phyloP scores from a whole-genome alignment of 2,329 filamentous ascomycete genomes.

The Aspergillus oerlinghausenensis region DNA sequence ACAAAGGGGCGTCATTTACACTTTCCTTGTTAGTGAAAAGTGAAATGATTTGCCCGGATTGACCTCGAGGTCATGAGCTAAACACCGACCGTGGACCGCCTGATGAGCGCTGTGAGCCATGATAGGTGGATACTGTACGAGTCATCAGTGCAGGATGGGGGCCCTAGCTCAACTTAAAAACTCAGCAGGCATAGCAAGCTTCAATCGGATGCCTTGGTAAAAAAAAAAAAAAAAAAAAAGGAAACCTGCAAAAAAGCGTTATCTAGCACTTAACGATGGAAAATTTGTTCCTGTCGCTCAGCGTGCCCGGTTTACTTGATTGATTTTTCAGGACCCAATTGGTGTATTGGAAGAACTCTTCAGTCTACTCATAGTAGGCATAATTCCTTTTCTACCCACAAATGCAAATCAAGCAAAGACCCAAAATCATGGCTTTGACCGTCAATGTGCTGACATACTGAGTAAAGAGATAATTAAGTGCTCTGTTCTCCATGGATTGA shows the following conservation, averaged over 20 bases:
- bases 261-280: neutral
- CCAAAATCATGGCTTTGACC: neutral
- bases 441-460: neutral
- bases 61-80: neutral
- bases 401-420: neutral
- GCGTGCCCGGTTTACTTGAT: neutral
- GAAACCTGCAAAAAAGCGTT: neutral
- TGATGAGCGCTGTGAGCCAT: neutral
- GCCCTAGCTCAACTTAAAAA: neutral
- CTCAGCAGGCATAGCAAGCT: neutral
- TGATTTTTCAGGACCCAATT: neutral
- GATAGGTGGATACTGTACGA: neutral
- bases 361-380: neutral
- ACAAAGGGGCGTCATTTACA: neutral
- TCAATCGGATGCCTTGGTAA: neutral
- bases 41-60: neutral
- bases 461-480: neutral
- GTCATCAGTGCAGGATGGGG: neutral
- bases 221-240: neutral
- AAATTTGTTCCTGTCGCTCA: neutral
- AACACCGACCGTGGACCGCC: neutral
- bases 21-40: neutral
- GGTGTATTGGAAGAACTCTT: neutral
- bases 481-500: neutral
- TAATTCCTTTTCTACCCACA: neutral